Evolutionary conservation across 108 stramenopile genomes (phyloP), one percentile per base, ranked within the genome.

Genomic region (Craspedostauros australis): DNA sequence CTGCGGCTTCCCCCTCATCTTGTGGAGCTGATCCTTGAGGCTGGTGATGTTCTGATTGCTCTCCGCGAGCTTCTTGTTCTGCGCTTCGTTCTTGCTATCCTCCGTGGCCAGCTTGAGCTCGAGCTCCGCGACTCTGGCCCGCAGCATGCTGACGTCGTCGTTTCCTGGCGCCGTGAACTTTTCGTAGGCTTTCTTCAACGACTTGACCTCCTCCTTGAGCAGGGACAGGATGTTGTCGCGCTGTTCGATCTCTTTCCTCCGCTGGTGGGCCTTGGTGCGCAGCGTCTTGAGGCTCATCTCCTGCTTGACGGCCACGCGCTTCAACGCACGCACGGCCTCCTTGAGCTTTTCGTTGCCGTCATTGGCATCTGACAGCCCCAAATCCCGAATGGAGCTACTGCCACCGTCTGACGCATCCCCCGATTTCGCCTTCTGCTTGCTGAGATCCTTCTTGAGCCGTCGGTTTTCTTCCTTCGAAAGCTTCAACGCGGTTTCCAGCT

Each of bases 261-360:
- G 50, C 54, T 71, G 44, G 31, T 51, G 39, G 1, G 70, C 41
- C 42, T 64, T 71, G 16, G 47, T n/a, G 16, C 70, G 62, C 14
- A 71, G 21, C 7, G 50, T 45, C n/a, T 33, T 23, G 25, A 71
- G 25, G 25, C 55, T 50, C 41, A 64, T 43, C 37, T 71, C 70
- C 40, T 71, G 70, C 26, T 64, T 64, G 22, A 71, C 62, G 19
- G 70, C 60, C 1, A 64, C 62, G 1, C 50, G 57, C 46, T 71
- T 71, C 26, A 71, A 47, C 2, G 70, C 63, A 23, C 29, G 24
- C 1, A 71, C 19, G n/a, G 70, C 70, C 24, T 71, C 63, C 31
- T 36, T 54, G 29, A 71, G 50, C 39, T 64, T 64, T 14, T 58
- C 66, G 23, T 59, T 47, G 0, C 36, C 29, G 20, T 20, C 9